Percentiles rank a stretch among this genome's conserved stretches.
Evolutionary conservation across 225 moss, liverwort and hornwort species (phyloP).

Genomic region (Straminergon stramineum): DNA sequence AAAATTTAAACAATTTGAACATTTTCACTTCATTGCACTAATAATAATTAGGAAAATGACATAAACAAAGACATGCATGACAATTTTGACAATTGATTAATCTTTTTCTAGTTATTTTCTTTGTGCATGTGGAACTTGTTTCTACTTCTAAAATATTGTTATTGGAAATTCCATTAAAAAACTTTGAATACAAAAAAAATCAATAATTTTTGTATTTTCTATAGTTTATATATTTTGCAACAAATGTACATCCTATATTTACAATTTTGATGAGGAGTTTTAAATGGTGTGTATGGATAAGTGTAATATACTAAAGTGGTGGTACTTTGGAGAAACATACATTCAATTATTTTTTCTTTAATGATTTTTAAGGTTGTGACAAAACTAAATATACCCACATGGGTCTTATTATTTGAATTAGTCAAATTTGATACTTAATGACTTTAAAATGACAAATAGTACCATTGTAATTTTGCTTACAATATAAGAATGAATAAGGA

Average conservation of each 20-base stretch:
- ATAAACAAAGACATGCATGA: not conserved
- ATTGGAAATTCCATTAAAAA: not conserved
- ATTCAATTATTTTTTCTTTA: not conserved
- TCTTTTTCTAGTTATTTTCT: not conserved
- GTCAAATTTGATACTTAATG: not conserved
- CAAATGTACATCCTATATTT: not conserved
- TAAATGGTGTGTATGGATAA: not conserved
- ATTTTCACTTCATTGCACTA: not conserved
- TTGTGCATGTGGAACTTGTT: fast-evolving
- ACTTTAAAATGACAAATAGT: not conserved
- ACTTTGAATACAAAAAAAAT: not conserved
- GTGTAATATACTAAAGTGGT: not conserved
- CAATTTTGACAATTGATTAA: not conserved
- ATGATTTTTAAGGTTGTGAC: not conserved
- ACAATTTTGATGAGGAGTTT: not conserved
- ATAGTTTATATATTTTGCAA: not conserved
- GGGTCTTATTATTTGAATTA: not conserved
- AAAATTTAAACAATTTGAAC: not conserved
- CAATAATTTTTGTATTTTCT: not conserved
- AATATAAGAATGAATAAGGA: not conserved
- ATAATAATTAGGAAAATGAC: not conserved
- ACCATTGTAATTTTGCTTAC: not conserved
- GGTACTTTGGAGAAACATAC: not conserved
- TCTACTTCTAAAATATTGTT: not conserved
- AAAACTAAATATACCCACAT: not conserved